Evolutionary conservation across 768 basidiomycete genomes (phyloP).

Genomic region (Cantharellus anzutake): DNA sequence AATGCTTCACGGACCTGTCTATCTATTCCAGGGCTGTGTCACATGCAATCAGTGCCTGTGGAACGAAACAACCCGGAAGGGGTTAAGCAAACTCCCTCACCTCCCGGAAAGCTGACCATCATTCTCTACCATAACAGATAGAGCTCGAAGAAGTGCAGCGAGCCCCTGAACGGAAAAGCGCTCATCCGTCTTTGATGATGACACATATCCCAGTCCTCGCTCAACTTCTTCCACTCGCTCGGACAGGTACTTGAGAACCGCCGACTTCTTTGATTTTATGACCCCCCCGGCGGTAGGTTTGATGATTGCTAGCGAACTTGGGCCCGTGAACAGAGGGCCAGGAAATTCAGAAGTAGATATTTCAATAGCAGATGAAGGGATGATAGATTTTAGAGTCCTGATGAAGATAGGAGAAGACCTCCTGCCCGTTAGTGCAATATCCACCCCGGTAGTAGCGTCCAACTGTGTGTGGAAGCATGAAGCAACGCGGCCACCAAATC

Average conservation of each 20-base stretch:
- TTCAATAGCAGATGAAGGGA: conserved; percentile 46
- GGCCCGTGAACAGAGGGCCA: conserved; percentile 71
- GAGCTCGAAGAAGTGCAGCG: conserved; percentile 47
- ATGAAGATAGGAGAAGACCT: conserved; percentile 52
- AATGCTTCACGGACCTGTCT: conserved; percentile 54
- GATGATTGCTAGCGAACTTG: conserved; percentile 49
- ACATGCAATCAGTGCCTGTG: background rate
- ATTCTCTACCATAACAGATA: conserved; percentile 70
- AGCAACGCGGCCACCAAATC: conserved; percentile 81
- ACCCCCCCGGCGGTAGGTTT: conserved; percentile 26
- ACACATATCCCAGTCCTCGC: conserved; percentile 54
- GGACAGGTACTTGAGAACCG: conserved; percentile 58
- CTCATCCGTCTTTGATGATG: conserved; percentile 19
- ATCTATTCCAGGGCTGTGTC: conserved; percentile 43
- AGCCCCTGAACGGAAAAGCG: conserved; percentile 54
- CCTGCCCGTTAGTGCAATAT: conserved; percentile 54
- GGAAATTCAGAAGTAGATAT: conserved; percentile 44
- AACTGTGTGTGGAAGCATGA: conserved; percentile 69
- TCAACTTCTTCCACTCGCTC: conserved; percentile 59
- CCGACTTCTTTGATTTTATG: conserved; percentile 65
- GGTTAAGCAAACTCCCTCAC: conserved; percentile 25
- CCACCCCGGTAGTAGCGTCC: conserved; percentile 51
- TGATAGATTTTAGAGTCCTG: conserved; percentile 43
- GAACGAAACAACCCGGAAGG: conserved; percentile 5
- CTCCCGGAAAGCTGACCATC: conserved; percentile 76